Conservation (phyloP, 257 asterid species). For the Osmanthus fragrans region DNA sequence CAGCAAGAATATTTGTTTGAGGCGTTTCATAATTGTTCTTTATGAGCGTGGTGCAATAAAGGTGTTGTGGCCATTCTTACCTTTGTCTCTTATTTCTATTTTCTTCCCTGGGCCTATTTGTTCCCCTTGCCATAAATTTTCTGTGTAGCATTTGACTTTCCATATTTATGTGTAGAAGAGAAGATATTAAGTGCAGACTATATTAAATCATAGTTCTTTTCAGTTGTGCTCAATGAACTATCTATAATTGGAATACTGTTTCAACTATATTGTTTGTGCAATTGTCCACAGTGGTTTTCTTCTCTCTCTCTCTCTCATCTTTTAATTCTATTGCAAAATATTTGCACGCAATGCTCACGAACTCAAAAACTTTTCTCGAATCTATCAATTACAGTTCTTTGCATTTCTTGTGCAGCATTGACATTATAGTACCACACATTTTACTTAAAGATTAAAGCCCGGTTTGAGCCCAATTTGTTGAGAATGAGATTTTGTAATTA, state of each 20-base stretch:
- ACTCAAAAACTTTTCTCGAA: slow-evolving; percentile 14
- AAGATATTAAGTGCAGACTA: slow-evolving; percentile 2
- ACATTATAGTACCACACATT: not conserved
- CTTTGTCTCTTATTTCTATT: slow-evolving; percentile 25
- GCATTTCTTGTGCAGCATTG: slow-evolving; percentile 9
- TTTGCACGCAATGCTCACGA: slow-evolving; percentile 12
- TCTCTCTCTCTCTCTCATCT: not conserved
- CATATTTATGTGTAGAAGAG: not conserved
- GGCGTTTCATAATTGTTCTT: slow-evolving; percentile 94
- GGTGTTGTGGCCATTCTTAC: slow-evolving; percentile 44
- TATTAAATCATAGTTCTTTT: not conserved
- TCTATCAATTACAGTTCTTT: slow-evolving; percentile 1
- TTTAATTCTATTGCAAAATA: slow-evolving; percentile 10
- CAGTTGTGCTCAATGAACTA: not conserved
- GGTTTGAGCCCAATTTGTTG: too few relatives aligned
- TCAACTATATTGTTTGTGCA: slow-evolving; percentile 8
- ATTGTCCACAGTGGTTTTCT: not conserved
- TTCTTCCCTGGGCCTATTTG: slow-evolving; percentile 21
- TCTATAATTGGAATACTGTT: slow-evolving; percentile 7
- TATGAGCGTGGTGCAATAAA: slow-evolving; percentile 84
- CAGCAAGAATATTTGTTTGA: slow-evolving; percentile 80
- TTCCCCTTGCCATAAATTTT: slow-evolving; percentile 16
- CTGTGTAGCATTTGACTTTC: slow-evolving; percentile 6
- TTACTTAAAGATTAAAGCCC: not conserved
- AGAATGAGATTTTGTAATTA: too few relatives aligned